Conservation (phyloP, 192 early-diverging fungal species). For the Chytriomyces sp. region DNA sequence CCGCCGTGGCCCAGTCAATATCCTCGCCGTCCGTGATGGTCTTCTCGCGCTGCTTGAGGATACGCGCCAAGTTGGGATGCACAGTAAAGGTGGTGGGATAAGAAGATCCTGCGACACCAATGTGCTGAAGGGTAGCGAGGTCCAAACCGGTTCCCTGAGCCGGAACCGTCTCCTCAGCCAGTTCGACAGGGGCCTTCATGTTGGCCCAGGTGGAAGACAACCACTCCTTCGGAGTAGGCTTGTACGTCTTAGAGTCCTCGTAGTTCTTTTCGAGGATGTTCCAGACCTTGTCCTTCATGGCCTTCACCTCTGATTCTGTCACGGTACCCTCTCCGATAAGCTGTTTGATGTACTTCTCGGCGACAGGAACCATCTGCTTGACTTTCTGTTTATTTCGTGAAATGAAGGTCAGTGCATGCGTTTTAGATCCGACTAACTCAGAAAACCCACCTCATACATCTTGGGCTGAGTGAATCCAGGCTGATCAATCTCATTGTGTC, state of each 20-base stretch:
- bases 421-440: not conserved
- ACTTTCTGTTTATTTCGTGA: slow-evolving; percentile 58
- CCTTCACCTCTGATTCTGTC: slow-evolving; percentile 78
- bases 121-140: slow-evolving; percentile 72
- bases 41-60: slow-evolving; percentile 84
- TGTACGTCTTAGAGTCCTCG: slow-evolving; percentile 84
- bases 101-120: slow-evolving; percentile 81
- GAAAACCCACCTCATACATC: slow-evolving; percentile 75
- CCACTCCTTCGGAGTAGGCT: slow-evolving; percentile 90
- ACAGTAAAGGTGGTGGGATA: slow-evolving; percentile 82
- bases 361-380: slow-evolving; percentile 78
- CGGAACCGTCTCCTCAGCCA: slow-evolving; percentile 68
- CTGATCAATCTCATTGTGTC: slow-evolving; percentile 99
- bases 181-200: slow-evolving; percentile 82
- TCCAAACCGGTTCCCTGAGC: slow-evolving; percentile 72
- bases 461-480: slow-evolving; percentile 97
- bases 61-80: slow-evolving; percentile 84
- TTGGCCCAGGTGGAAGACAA: slow-evolving; percentile 91
- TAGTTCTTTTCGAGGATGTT: slow-evolving; percentile 91
- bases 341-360: slow-evolving; percentile 84
- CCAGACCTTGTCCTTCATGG: slow-evolving; percentile 92
- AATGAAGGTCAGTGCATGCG: not conserved
- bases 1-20: slow-evolving; percentile 96
- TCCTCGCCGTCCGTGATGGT: slow-evolving; percentile 72
- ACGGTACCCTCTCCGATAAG: slow-evolving; percentile 83